Base-by-base conservation (phyloP, 1,284 basidiomycete species). In the Phylloporus gajari region DNA sequence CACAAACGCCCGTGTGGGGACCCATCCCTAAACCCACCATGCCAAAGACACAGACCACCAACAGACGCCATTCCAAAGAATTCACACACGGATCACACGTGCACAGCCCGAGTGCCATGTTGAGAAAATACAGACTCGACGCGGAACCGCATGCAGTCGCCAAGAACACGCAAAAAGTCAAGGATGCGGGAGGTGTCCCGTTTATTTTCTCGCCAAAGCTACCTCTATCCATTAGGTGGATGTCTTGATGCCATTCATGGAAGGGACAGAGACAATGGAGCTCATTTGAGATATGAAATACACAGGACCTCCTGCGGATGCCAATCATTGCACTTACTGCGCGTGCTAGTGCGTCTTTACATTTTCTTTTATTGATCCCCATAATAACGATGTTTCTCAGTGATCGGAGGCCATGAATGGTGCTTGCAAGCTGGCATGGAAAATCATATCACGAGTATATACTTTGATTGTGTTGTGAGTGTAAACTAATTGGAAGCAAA, bases 161-260 rank as follows among this genome's bases (percentile, higher is more conserved):
- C 58, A 79, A 75, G 74, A 73, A 58, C 7, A 61, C 42, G 15
- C 75, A 75, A 68, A 82, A 65, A 27, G 76, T 77, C 71, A 81
- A 81, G 70, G 79, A 80, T 51, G 81, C 81, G 1, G 79, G 79
- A 0, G 79, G 82, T 48, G 80, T 81, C 7, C 79, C 81, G 0
- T 80, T 80, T n/a, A 80, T 80, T 13, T 81, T 82, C 42, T 82
- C 81, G 2, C 68, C 80, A 2, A 80, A 80, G 30, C 73, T 82
- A 58, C 77, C 65, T 23, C 32, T 61, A 13, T 61, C 30, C 61
- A 71, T 67, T 70, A 98, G 91, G 99, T 99, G 98, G 97, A 99
- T 80, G 95, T 99, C 27, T 97, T 95, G 7, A 98, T 98, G 97
- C 97, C 96, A 21, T 93, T 97, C 85, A 97, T 97, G 96, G 95